Conservation (phyloP, 2,329 filamentous ascomycete genomes). For the Colletotrichum somersetense region DNA sequence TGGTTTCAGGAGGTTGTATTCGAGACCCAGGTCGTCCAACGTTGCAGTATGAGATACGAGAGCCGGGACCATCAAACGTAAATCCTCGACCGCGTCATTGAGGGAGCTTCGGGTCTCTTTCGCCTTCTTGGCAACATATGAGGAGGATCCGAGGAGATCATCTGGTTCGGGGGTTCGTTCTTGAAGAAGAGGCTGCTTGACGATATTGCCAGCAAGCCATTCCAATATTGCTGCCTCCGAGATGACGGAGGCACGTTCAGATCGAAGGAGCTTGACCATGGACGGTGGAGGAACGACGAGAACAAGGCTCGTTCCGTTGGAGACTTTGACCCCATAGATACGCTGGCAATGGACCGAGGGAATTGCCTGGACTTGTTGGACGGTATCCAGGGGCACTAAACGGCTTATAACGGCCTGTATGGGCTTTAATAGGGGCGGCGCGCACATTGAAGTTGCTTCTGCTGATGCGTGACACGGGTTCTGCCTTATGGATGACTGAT, state of each 20-base stretch:
- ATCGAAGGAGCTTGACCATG: constrained; percentile 60
- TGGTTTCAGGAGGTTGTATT: constrained; percentile 59
- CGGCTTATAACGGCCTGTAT: constrained; percentile 53
- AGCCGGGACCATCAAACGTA: constrained; percentile 50
- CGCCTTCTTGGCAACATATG: neutral
- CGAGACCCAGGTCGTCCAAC: constrained; percentile 48
- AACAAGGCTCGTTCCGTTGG: constrained; percentile 56
- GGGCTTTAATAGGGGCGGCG: constrained; percentile 48
- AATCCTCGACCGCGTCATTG: neutral
- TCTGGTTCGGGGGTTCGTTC: constrained; percentile 28
- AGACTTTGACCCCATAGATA: constrained; percentile 58
- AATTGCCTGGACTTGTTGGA: constrained; percentile 52
- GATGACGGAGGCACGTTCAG: constrained; percentile 58
- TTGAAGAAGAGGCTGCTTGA: constrained; percentile 24
- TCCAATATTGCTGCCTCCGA: constrained; percentile 60
- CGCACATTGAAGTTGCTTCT: constrained; percentile 47
- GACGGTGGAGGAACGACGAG: constrained; percentile 59
- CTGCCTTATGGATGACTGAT: constrained; percentile 35
- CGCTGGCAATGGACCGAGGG: constrained; percentile 56
- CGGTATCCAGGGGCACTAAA: constrained; percentile 49
- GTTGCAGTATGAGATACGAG: constrained; percentile 55
- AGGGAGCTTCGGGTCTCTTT: neutral
- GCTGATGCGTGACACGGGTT: constrained; percentile 12
- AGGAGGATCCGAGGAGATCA: neutral
- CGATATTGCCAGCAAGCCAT: constrained; percentile 55